A percentile compares a stretch with the other conserved stretches of the same genome.
Evolutionary conservation across 2,329 filamentous ascomycete genomes (phyloP).

Genomic region (Clarireedia paspali): DNA sequence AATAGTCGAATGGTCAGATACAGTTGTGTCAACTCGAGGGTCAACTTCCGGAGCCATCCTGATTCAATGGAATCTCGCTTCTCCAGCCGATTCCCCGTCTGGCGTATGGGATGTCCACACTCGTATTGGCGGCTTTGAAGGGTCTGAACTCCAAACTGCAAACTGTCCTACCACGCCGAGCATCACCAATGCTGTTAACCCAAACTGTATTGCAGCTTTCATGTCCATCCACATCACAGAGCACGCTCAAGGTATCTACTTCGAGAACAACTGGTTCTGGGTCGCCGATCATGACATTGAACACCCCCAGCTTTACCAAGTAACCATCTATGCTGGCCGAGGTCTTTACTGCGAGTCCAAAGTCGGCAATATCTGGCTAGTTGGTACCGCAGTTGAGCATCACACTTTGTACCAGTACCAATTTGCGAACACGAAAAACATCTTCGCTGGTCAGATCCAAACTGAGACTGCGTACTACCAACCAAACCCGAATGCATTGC

Average conservation of each 20-base stretch:
- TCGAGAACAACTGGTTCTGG: conserved; percentile 44
- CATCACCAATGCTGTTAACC: conserved; percentile 22
- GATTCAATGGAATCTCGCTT: conserved; percentile 57
- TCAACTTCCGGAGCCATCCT: conserved; percentile 49
- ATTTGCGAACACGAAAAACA: conserved; percentile 31
- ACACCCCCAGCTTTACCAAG: conserved; percentile 40
- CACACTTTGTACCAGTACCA: conserved; percentile 46
- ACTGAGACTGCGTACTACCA: conserved; percentile 19
- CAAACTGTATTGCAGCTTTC: conserved; percentile 29
- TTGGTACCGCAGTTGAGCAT: conserved; percentile 41
- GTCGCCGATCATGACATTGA: conserved; percentile 38
- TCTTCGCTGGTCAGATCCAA: conserved; percentile 22
- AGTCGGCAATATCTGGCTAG: conserved; percentile 41
- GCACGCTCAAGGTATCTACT: conserved; percentile 36
- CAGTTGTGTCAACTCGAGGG: conserved; percentile 55
- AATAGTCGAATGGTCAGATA: conserved; percentile 53
- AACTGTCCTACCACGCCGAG: conserved; percentile 45
- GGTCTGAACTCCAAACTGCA: conserved; percentile 15
- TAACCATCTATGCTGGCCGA: conserved; percentile 43
- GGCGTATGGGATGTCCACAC: conserved; percentile 43
- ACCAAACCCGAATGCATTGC: conserved; percentile 1
- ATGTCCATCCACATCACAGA: conserved; percentile 30
- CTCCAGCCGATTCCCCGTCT: conserved; percentile 38
- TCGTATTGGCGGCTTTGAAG: conserved; percentile 36
- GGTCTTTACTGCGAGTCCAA: conserved; percentile 40